Evolutionary conservation across 495 filamentous ascomycete genomes (phyloP).

Genomic region (Talaromyces stipitatus): DNA sequence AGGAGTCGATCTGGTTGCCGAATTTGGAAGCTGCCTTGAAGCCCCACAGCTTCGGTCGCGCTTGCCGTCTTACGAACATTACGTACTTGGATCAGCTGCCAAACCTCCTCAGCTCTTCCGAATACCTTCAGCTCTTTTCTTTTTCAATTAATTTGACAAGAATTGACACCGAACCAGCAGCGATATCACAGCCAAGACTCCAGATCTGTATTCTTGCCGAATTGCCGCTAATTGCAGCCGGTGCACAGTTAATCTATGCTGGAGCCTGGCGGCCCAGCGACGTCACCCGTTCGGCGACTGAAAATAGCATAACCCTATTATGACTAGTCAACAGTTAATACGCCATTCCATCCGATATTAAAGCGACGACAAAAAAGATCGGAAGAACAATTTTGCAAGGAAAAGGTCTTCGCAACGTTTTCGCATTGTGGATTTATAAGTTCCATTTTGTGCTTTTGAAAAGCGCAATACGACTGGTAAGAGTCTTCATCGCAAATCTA

Average conservation of each 20-base stretch:
- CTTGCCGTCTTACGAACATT: background rate
- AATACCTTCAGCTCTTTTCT: background rate
- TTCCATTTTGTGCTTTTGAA: too few species aligned
- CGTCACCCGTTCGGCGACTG: background rate
- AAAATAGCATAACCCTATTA: background rate
- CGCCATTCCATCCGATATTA: background rate
- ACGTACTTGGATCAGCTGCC: background rate
- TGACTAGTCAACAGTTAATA: background rate
- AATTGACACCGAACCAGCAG: too few species aligned
- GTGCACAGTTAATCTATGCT: background rate
- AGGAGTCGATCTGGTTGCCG: background rate
- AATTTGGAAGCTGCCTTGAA: background rate
- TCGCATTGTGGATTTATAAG: too few species aligned
- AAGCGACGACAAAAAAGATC: background rate
- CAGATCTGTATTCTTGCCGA: background rate
- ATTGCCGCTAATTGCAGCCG: background rate
- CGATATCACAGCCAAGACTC: background rate
- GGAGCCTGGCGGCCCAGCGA: background rate
- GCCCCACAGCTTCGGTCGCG: background rate
- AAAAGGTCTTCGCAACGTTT: too few species aligned
- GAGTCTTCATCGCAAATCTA: background rate
- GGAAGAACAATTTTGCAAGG: background rate
- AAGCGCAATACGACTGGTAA: too few species aligned
- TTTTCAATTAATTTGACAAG: background rate
- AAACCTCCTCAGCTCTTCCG: background rate